Percentiles rank a stretch among this genome's conserved stretches.
Conservation (phyloP, 176 grass and related monocot species). For the Aegilops sharonensis region DNA sequence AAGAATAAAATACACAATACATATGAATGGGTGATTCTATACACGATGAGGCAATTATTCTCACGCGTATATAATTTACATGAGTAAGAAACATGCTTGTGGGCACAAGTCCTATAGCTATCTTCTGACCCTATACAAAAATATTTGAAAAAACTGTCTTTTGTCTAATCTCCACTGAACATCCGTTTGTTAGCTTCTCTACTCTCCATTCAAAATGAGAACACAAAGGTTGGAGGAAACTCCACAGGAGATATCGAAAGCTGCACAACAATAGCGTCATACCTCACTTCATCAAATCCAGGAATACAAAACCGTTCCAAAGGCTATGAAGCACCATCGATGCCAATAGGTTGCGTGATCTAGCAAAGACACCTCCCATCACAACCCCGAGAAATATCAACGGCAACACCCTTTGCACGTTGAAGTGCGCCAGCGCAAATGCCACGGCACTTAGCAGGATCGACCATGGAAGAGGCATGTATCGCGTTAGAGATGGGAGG, state of each 20-base stretch:
- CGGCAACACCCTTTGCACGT: constrained; percentile 82
- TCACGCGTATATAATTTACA: constrained; percentile 21
- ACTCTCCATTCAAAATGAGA: constrained; percentile 11
- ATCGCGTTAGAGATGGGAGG: constrained; percentile 85
- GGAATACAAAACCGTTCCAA: constrained; percentile 96
- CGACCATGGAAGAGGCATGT: constrained; percentile 78
- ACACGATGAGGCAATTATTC: constrained; percentile 26
- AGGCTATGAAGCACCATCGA: constrained; percentile 89
- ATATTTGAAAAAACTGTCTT: background rate
- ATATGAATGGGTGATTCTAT: constrained; percentile 11
- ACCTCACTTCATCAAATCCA: constrained; percentile 88
- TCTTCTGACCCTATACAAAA: background rate
- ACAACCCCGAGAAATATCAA: constrained; percentile 88
- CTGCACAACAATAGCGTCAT: constrained; percentile 9
- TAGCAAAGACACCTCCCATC: constrained; percentile 84
- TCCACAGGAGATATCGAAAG: background rate
- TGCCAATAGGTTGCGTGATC: constrained; percentile 73
- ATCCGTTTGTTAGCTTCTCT: background rate
- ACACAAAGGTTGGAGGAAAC: background rate
- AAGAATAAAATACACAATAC: background rate
- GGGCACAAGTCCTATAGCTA: constrained; percentile 1
- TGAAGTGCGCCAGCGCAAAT: constrained; percentile 93
- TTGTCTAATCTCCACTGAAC: constrained; percentile 2
- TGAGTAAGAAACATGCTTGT: constrained; percentile 3
- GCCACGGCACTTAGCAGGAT: constrained; percentile 74